Conservation (phyloP, 2,329 filamentous ascomycete genomes). For the Sclerotiophoma versabilis region DNA sequence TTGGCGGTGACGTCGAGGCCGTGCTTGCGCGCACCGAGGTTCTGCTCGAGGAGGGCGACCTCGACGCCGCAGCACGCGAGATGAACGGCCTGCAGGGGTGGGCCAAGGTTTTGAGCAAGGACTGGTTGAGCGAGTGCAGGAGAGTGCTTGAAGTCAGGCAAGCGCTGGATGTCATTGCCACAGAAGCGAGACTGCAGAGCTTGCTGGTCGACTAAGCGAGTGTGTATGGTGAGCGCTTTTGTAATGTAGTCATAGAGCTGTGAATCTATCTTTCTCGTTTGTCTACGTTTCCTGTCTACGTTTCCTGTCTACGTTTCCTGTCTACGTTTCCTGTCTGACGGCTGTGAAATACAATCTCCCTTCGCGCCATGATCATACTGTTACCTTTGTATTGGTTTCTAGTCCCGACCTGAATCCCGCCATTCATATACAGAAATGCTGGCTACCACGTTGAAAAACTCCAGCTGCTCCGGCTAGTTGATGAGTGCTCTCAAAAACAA, state of each 20-base stretch:
- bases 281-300: too few relatives aligned
- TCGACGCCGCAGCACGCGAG: slow-evolving; percentile 90
- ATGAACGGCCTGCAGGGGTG: slow-evolving; percentile 93
- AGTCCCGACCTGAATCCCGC: too few relatives aligned
- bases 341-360: too few relatives aligned
- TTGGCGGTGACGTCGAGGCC: slow-evolving; percentile 90
- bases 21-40: slow-evolving; percentile 89
- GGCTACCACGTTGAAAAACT: too few relatives aligned
- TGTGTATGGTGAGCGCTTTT: slow-evolving; percentile 2
- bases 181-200: slow-evolving; percentile 88
- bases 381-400: too few relatives aligned
- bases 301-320: too few relatives aligned
- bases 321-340: too few relatives aligned
- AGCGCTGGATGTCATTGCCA: slow-evolving; percentile 92
- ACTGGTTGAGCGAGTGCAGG: slow-evolving; percentile 91
- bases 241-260: slow-evolving; percentile 20
- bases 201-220: slow-evolving; percentile 73
- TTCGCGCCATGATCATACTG: too few relatives aligned
- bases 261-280: slow-evolving; percentile 10
- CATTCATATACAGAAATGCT: too few relatives aligned
- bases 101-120: slow-evolving; percentile 92
- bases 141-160: slow-evolving; percentile 95
- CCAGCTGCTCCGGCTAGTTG: too few relatives aligned
- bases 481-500: too few relatives aligned
- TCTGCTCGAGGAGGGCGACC: slow-evolving; percentile 87